These are phyloP conservation scores for Penicillium verrucosum DNA, from an alignment of 2,329 filamentous ascomycete species.

Conservation along the genomic window DNA sequence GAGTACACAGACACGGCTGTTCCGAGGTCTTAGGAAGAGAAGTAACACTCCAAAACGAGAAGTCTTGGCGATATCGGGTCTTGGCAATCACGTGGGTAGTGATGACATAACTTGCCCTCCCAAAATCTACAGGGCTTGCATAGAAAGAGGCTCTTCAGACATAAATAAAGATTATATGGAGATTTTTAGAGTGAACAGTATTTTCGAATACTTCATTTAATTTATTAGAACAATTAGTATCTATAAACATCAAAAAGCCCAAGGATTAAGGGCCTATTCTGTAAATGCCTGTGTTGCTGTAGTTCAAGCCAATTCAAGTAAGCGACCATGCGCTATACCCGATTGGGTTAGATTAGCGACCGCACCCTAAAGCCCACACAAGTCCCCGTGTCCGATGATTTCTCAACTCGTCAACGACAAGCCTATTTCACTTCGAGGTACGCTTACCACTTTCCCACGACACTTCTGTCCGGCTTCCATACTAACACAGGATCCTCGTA, in stretches of 20 bases:
- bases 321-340: constrained; percentile 30
- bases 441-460: constrained; percentile 33
- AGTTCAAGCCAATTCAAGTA: constrained; percentile 8
- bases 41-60: neutral
- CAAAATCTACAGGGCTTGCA: constrained; percentile 1
- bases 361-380: constrained; percentile 47
- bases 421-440: constrained; percentile 46
- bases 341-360: constrained; percentile 46
- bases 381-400: constrained; percentile 38
- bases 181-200: too few relatives aligned
- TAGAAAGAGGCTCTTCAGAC: neutral
- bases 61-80: neutral
- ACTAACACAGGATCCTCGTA: constrained; percentile 35
- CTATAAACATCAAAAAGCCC: neutral
- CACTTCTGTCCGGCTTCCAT: constrained; percentile 26
- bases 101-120: constrained; percentile 5
- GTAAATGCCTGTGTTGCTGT: neutral
- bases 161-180: neutral
- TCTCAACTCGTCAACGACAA: constrained; percentile 44
- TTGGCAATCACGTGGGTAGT: neutral
- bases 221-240: neutral
- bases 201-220: neutral
- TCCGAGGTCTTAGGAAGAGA: neutral
- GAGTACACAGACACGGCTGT: neutral
- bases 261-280: neutral